These are phyloP conservation scores for Phyllosticta ampelicida DNA, from an alignment of 2,329 filamentous ascomycete genomes.

Conservation along the genomic window DNA sequence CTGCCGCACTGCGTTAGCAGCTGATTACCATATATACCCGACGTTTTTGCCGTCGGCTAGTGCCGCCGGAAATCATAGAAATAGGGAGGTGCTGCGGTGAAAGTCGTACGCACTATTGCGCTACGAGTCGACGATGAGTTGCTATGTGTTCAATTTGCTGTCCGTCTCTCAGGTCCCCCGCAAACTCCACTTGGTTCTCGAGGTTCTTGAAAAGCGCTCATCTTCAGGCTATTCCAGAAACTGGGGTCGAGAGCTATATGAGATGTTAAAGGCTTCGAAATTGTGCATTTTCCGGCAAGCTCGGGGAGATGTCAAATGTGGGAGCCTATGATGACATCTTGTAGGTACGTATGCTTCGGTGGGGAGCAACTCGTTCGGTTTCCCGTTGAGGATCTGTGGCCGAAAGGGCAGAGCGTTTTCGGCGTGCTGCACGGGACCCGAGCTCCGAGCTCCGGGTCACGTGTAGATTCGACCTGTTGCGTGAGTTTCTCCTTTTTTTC, in stretches of 20 bases:
- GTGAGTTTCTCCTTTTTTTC: neutral
- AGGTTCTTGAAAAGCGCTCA: neutral
- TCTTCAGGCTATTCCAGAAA: neutral
- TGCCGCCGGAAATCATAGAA: neutral
- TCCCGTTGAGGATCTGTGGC: neutral
- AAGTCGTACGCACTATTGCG: neutral
- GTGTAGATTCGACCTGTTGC: neutral
- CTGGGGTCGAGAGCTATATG: neutral
- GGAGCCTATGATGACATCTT: neutral
- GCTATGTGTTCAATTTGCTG: neutral
- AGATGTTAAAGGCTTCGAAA: neutral
- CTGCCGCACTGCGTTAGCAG: neutral
- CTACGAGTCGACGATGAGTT: neutral
- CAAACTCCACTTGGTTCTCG: neutral
- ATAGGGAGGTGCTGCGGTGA: neutral
- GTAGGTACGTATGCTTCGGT: neutral
- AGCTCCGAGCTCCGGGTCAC: neutral
- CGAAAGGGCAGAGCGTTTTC: neutral
- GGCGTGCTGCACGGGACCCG: neutral
- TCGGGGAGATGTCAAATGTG: neutral
- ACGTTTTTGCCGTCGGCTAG: neutral
- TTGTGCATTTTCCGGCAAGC: neutral
- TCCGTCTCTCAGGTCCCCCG: neutral
- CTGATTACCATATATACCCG: neutral
- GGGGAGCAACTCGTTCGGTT: neutral